These are phyloP conservation scores for Linderina pennispora DNA, from an alignment of 192 early-diverging fungal genomes.

Conservation along the genomic window DNA sequence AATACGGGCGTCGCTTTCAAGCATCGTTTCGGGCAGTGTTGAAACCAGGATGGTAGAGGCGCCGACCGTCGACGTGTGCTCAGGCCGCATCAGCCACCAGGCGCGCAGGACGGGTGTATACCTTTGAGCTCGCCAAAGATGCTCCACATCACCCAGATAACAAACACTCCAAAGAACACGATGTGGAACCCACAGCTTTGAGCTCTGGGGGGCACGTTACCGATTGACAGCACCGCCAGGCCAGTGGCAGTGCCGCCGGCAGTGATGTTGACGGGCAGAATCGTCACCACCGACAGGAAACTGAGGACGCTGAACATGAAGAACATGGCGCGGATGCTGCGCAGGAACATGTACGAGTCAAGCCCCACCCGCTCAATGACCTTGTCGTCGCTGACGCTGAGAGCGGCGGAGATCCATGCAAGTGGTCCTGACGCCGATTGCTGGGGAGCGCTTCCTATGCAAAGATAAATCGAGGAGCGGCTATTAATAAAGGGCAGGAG, in stretches of 20 bases:
- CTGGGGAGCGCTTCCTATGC: constrained; percentile 46
- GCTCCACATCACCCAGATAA: constrained; percentile 28
- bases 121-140: constrained; percentile 55
- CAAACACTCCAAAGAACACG: constrained; percentile 30
- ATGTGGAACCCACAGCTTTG: constrained; percentile 69
- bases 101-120: constrained; percentile 60
- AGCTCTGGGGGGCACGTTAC: constrained; percentile 54
- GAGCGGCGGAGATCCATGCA: constrained; percentile 53
- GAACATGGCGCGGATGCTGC: constrained; percentile 61
- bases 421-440: constrained; percentile 48
- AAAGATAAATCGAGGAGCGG: too few relatives aligned
- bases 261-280: constrained; percentile 69
- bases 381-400: constrained; percentile 50
- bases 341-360: constrained; percentile 76
- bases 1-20: constrained; percentile 42
- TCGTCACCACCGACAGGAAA: constrained; percentile 49
- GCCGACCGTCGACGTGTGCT: constrained; percentile 40
- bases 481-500: too few relatives aligned
- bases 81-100: constrained; percentile 51
- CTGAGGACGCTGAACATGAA: constrained; percentile 57
- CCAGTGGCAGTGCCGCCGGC: constrained; percentile 25
- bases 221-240: constrained; percentile 58
- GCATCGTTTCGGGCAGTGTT: constrained; percentile 60
- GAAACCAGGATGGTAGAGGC: constrained; percentile 64
- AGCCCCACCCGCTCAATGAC: constrained; percentile 55